These are phyloP conservation scores for Paramecium primaurelia DNA, from an alignment of 73 alveolate genomes.

Conservation along the genomic window DNA sequence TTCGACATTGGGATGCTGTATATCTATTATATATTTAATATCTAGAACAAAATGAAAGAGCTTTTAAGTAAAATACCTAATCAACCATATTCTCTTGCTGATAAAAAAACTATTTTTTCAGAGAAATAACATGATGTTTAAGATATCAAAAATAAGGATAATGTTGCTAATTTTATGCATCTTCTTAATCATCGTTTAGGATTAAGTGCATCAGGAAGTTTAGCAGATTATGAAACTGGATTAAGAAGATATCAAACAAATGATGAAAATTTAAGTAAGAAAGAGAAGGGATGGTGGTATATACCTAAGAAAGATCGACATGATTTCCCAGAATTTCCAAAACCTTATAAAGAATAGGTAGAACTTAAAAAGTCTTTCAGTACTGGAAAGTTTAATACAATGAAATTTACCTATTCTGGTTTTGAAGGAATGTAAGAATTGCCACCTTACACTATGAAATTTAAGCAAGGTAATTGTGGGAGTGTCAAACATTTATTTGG, in stretches of 20 bases:
- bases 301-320: slow-evolving; percentile 54
- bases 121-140: slow-evolving; percentile 46
- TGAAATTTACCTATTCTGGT: neutral
- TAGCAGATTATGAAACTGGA: slow-evolving; percentile 58
- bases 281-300: slow-evolving; percentile 56
- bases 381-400: slow-evolving; percentile 28
- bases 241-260: neutral
- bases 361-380: slow-evolving; percentile 25
- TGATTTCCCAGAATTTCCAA: slow-evolving; percentile 59
- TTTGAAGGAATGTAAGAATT: slow-evolving; percentile 43
- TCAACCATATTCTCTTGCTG: slow-evolving; percentile 40
- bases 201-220: slow-evolving; percentile 38
- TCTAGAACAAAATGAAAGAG: slow-evolving; percentile 37
- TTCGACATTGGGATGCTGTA: slow-evolving; percentile 53
- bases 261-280: neutral
- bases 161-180: slow-evolving; percentile 45
- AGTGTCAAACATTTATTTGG: slow-evolving; percentile 54
- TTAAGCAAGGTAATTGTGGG: slow-evolving; percentile 42
- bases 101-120: slow-evolving; percentile 28
- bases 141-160: slow-evolving; percentile 38
- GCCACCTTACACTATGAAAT: slow-evolving; percentile 46
- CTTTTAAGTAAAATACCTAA: slow-evolving; percentile 50
- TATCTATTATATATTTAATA: neutral
- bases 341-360: slow-evolving; percentile 48
- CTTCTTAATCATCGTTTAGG: slow-evolving; percentile 56